Percentiles rank a stretch among this genome's conserved stretches.
These are phyloP conservation scores for Coniochaeta ligniaria DNA, from an alignment of 2,329 filamentous ascomycete genomes.

Conservation along the genomic window DNA sequence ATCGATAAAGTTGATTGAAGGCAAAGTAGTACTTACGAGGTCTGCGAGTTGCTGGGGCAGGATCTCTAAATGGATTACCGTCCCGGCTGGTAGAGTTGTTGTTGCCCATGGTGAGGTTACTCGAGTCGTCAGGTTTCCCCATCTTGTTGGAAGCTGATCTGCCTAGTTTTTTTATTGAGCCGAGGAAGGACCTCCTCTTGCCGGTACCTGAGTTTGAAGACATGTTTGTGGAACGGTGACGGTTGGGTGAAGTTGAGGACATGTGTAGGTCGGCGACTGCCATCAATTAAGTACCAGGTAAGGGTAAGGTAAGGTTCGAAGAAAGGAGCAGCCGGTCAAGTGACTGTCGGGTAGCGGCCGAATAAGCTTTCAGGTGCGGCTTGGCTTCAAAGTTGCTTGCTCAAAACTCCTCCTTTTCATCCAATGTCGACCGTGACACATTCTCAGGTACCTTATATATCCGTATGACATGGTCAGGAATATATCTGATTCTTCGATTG, in stretches of 20 bases:
- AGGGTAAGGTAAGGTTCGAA: not conserved
- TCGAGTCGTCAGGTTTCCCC: conserved; percentile 5
- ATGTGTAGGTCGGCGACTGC: not conserved
- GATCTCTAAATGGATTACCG: conserved; percentile 9
- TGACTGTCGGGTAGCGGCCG: not conserved
- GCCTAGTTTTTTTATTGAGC: conserved; percentile 24
- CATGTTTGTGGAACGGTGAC: conserved; percentile 3
- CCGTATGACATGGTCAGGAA: not conserved
- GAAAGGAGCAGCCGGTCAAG: not conserved
- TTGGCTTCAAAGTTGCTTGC: not conserved
- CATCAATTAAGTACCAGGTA: not conserved
- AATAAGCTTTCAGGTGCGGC: not conserved
- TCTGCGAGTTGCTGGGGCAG: conserved; percentile 10
- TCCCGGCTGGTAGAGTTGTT: conserved; percentile 4
- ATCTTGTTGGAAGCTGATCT: conserved; percentile 14
- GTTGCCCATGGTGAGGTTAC: conserved; percentile 4
- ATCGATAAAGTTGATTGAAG: not conserved
- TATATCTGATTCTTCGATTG: not conserved
- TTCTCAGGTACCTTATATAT: not conserved
- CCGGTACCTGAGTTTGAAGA: conserved; percentile 13
- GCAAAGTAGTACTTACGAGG: conserved; percentile 9
- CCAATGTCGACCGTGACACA: not conserved
- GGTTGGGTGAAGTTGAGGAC: conserved; percentile 1
- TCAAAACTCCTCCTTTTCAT: not conserved
- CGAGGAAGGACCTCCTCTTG: conserved; percentile 16